These are phyloP conservation scores for Chaetomium olivaceum DNA, from an alignment of 2,329 filamentous ascomycete genomes.

Conservation along the genomic window DNA sequence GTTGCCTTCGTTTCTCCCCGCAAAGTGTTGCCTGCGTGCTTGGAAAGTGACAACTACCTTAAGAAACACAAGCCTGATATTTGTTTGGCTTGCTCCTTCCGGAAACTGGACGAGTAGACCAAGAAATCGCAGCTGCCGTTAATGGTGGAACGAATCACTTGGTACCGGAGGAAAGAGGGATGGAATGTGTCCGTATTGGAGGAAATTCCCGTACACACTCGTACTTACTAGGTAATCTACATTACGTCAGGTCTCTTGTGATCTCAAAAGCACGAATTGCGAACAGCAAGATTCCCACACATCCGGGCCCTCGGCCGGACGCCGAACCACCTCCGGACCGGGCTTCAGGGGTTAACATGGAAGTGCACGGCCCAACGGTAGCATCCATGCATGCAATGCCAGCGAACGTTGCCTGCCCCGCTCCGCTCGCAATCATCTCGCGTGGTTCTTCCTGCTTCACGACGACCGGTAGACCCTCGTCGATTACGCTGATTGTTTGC, in stretches of 20 bases:
- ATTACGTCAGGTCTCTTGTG: neutral
- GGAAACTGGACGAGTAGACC: neutral
- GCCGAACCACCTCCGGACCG: neutral
- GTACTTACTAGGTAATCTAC: neutral
- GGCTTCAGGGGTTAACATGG: constrained; percentile 2
- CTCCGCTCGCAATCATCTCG: constrained; percentile 5
- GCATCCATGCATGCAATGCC: constrained; percentile 21
- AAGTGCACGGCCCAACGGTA: constrained; percentile 19
- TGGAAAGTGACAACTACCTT: neutral
- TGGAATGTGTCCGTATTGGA: neutral
- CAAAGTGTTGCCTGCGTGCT: neutral
- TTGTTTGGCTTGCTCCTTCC: neutral
- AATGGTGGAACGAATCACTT: neutral
- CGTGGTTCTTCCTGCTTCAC: neutral
- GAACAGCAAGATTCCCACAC: neutral
- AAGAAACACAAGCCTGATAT: neutral
- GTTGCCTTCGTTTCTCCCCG: neutral
- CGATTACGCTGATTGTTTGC: neutral
- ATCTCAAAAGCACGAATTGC: neutral
- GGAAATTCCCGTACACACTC: neutral
- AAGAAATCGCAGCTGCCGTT: neutral
- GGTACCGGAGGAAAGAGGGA: neutral
- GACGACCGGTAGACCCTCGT: neutral
- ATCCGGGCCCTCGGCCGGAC: neutral
- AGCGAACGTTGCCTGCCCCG: constrained; percentile 22